These are phyloP conservation scores for Epichloe elymi DNA, from an alignment of 2,329 filamentous ascomycete species.

Conservation along the genomic window DNA sequence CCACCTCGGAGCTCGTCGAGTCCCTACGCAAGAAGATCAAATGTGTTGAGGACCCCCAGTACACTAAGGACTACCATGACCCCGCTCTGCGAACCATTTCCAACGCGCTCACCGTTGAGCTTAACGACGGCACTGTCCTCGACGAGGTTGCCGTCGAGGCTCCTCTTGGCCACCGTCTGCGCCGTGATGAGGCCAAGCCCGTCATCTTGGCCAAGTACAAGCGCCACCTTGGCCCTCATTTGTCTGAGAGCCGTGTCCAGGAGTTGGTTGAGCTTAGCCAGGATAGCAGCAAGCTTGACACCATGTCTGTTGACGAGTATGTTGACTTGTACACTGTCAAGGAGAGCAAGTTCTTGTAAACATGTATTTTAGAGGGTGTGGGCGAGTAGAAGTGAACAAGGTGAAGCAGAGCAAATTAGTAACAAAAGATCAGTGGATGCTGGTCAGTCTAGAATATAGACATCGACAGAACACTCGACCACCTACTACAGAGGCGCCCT, in stretches of 20 bases:
- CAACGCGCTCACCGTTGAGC: slow-evolving; percentile 86
- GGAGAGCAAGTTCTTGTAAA: slow-evolving; percentile 43
- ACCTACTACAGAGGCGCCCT: no score
- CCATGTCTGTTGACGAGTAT: slow-evolving; percentile 80
- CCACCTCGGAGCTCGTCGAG: slow-evolving; percentile 79
- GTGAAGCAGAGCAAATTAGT: no score
- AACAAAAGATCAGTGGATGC: no score
- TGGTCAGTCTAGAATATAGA: no score
- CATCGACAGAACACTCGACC: no score
- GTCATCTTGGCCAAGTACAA: slow-evolving; percentile 93
- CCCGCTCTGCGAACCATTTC: slow-evolving; percentile 88
- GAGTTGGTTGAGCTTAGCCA: slow-evolving; percentile 70
- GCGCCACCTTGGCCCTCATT: slow-evolving; percentile 80
- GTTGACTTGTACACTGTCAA: slow-evolving; percentile 66
- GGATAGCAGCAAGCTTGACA: slow-evolving; percentile 62
- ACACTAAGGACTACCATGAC: slow-evolving; percentile 92
- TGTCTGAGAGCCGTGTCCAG: slow-evolving; percentile 61
- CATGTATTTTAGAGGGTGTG: not conserved
- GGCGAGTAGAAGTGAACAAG: no score
- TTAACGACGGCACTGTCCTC: slow-evolving; percentile 86
- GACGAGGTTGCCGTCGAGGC: slow-evolving; percentile 89
- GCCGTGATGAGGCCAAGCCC: slow-evolving; percentile 93
- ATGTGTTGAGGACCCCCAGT: slow-evolving; percentile 91
- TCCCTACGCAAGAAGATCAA: slow-evolving; percentile 84
- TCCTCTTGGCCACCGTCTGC: slow-evolving; percentile 79